These are phyloP conservation scores for Camillea tinctor DNA, from an alignment of 2,329 filamentous ascomycete species.

Conservation along the genomic window DNA sequence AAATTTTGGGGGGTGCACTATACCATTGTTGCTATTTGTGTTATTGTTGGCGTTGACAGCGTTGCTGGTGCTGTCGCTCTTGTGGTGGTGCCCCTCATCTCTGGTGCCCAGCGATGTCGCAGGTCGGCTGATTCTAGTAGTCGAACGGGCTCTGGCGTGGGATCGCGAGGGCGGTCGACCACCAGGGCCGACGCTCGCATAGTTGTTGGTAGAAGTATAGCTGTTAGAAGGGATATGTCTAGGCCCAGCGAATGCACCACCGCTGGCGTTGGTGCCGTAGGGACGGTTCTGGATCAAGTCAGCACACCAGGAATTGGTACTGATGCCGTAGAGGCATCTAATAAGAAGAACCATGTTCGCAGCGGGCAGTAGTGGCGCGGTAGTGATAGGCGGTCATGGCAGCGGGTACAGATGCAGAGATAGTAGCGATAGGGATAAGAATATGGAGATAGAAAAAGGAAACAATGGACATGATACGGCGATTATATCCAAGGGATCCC, in stretches of 20 bases:
- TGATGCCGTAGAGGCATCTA: background rate
- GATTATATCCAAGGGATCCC: background rate
- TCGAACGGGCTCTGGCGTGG: slow-evolving; percentile 27
- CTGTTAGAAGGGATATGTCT: slow-evolving; percentile 33
- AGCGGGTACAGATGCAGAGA: background rate
- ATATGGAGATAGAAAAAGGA: too few relatives aligned
- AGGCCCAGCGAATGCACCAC: slow-evolving; percentile 8
- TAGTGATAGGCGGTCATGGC: background rate
- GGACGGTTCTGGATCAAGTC: slow-evolving; percentile 14
- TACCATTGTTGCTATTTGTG: slow-evolving; percentile 44
- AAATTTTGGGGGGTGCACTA: slow-evolving; percentile 24
- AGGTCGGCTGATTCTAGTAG: slow-evolving; percentile 29
- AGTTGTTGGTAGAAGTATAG: slow-evolving; percentile 37
- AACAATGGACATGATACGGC: background rate
- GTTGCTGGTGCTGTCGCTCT: background rate
- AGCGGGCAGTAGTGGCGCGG: background rate
- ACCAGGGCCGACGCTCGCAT: slow-evolving; percentile 38
- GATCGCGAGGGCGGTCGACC: slow-evolving; percentile 33
- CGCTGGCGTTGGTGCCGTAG: slow-evolving; percentile 3
- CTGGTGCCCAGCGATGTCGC: slow-evolving; percentile 33
- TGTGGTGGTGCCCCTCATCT: slow-evolving; percentile 16
- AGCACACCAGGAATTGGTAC: slow-evolving; percentile 10
- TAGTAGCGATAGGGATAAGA: background rate
- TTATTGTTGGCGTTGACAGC: slow-evolving; percentile 4
- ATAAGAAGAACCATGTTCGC: slow-evolving; percentile 5